These are phyloP conservation scores for Glaciozyma martinii DNA, from an alignment of 768 basidiomycete genomes.

Conservation along the genomic window DNA sequence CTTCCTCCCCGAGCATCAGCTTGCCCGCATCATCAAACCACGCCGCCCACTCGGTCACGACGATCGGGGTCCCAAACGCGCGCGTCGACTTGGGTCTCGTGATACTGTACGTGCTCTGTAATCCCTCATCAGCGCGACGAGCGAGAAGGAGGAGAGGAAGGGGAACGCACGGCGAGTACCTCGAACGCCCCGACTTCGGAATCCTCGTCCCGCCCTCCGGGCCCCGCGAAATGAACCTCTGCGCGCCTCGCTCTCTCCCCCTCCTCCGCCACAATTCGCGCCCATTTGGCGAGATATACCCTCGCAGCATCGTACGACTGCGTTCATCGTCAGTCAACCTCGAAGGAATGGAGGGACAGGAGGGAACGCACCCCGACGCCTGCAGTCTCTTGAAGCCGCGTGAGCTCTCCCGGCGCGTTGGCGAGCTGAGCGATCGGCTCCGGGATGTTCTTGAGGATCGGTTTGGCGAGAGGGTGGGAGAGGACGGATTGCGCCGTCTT, in stretches of 20 bases:
- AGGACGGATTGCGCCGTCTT: constrained; percentile 91
- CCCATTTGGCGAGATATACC: constrained; percentile 94
- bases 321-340: not conserved
- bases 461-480: constrained; percentile 76
- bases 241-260: constrained; percentile 77
- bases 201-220: constrained; percentile 51
- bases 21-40: constrained; percentile 52
- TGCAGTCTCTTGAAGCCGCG: constrained; percentile 56
- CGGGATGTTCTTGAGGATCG: constrained; percentile 89
- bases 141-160: not conserved
- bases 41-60: constrained; percentile 58
- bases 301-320: constrained; percentile 86
- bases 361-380: constrained; percentile 54
- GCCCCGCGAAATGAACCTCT: constrained; percentile 48
- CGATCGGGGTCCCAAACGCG: constrained; percentile 67
- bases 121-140: constrained; percentile 47
- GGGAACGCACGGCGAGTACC: constrained; percentile 42
- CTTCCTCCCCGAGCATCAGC: constrained; percentile 45
- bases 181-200: constrained; percentile 82
- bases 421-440: constrained; percentile 87
- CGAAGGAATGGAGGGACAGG: not conserved
- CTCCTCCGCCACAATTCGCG: constrained; percentile 84
- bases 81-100: constrained; percentile 75
- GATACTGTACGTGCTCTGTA: constrained; percentile 49
- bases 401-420: constrained; percentile 67